Conservation (phyloP, 1,139 yeast genomes). For the Tardiomyces digboiensis region DNA sequence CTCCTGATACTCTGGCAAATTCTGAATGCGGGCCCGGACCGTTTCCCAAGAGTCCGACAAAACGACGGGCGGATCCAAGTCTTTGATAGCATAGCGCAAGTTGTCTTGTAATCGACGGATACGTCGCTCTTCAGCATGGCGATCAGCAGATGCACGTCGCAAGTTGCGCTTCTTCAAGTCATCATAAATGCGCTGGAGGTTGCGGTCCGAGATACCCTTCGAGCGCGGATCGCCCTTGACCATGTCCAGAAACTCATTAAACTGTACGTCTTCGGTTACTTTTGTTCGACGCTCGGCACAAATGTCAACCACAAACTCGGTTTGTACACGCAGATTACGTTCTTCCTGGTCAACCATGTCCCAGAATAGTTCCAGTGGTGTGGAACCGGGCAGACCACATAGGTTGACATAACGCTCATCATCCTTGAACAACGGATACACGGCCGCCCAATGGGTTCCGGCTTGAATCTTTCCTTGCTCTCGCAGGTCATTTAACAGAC, state of each 20-base stretch:
- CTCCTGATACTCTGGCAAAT: constrained; percentile 27
- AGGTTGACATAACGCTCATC: constrained; percentile 51
- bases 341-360: constrained; percentile 61
- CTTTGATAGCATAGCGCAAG: constrained; percentile 28
- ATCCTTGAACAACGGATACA: constrained; percentile 43
- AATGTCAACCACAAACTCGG: constrained; percentile 48
- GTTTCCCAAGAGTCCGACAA: constrained; percentile 31
- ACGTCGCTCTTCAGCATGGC: constrained; percentile 26
- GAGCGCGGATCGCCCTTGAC: constrained; percentile 13
- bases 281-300: constrained; percentile 29
- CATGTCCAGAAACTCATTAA: constrained; percentile 16
- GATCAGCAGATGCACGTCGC: constrained; percentile 24
- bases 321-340: constrained; percentile 45
- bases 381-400: constrained; percentile 74
- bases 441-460: constrained; percentile 49
- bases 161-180: constrained; percentile 13
- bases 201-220: background rate
- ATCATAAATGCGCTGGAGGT: background rate
- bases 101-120: constrained; percentile 29
- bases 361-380: constrained; percentile 70
- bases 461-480: constrained; percentile 39
- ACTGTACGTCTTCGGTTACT: constrained; percentile 13
- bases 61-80: constrained; percentile 23
- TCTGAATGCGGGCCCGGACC: constrained; percentile 23
- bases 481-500: constrained; percentile 32